Conservation (phyloP, 2,329 filamentous ascomycete species). For the Pseudogymnoascus sp. region DNA sequence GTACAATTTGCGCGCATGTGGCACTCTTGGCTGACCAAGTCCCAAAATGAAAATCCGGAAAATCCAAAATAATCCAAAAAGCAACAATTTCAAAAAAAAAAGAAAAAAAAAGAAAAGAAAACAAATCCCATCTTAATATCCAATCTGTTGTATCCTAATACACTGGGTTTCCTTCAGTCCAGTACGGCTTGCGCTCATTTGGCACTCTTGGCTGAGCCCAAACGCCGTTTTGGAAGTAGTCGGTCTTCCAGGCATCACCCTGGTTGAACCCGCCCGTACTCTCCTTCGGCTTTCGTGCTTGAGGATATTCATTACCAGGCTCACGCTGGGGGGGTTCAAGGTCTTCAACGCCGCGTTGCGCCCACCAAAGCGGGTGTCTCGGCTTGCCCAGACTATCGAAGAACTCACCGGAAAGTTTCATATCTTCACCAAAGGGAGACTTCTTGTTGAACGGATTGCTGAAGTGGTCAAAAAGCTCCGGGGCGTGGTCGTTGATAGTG, state of each 20-base stretch:
- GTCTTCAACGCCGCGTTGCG: neutral
- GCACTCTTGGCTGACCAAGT: neutral
- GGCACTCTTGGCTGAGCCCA: neutral
- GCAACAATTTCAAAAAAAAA: neutral
- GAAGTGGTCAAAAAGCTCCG: neutral
- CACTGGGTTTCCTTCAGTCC: too few relatives aligned
- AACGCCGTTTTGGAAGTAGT: neutral
- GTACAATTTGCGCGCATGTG: neutral
- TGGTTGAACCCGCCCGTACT: neutral
- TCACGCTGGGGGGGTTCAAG: neutral
- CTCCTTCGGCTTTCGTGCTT: neutral
- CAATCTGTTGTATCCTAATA: too few relatives aligned
- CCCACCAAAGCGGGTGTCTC: neutral
- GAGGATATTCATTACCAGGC: neutral
- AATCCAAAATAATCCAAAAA: neutral
- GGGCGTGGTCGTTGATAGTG: neutral
- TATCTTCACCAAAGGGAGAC: neutral
- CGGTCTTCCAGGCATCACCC: slow-evolving; percentile 1
- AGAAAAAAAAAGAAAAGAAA: too few relatives aligned
- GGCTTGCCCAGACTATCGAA: neutral
- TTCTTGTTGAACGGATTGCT: neutral
- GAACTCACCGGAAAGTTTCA: neutral
- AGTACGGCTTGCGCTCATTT: neutral
- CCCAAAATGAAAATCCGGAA: neutral
- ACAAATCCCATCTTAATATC: too few relatives aligned